These are phyloP conservation scores for Geranium rotundifolium DNA, from an alignment of 345 rosid species.

Conservation along the genomic window DNA sequence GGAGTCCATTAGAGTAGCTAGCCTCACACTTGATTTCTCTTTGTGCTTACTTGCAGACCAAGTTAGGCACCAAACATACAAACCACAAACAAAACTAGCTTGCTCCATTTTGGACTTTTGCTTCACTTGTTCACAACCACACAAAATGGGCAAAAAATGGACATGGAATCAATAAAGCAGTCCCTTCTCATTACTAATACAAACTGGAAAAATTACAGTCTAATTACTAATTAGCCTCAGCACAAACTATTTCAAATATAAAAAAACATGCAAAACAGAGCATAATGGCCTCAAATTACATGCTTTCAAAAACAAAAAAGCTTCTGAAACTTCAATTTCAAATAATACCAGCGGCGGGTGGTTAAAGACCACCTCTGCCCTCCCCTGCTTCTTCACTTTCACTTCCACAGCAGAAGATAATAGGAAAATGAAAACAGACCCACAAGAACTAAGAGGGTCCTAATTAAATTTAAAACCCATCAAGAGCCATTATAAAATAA, in stretches of 20 bases:
- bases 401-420: background rate
- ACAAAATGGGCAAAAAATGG: too few species aligned
- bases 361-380: slow-evolving; percentile 41
- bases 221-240: too few species aligned
- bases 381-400: background rate
- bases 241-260: background rate
- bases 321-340: too few species aligned
- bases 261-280: background rate
- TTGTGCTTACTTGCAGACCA: background rate
- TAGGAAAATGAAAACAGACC: background rate
- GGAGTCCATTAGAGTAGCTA: too few species aligned
- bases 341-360: slow-evolving; percentile 29
- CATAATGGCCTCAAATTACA: background rate
- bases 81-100: background rate
- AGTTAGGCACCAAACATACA: too few species aligned
- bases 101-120: background rate
- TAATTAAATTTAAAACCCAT: slow-evolving; percentile 10
- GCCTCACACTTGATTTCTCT: too few species aligned
- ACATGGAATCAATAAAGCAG: too few species aligned
- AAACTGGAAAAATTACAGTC: background rate
- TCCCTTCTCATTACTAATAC: background rate
- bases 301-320: background rate
- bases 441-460: background rate
- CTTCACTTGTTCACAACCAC: background rate
- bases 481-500: slow-evolving; percentile 26